A percentile compares a stretch with the other conserved stretches of the same genome.
Evolutionary conservation across 352 stramenopile species (phyloP).

Genomic region (Peronospora tabacina): DNA sequence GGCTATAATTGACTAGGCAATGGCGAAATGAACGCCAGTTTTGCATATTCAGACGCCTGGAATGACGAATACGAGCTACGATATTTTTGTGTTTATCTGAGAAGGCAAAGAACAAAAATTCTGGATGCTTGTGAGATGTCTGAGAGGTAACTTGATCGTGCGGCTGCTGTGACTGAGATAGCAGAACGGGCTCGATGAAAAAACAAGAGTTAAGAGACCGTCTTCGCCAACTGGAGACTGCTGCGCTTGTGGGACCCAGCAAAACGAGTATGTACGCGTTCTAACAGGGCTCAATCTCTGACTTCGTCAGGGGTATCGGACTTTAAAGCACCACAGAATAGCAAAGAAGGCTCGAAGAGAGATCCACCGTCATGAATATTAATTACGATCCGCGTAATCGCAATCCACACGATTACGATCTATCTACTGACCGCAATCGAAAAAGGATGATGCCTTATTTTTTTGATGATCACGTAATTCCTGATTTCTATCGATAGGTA

Average conservation of each 20-base stretch:
- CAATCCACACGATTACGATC: too few species aligned
- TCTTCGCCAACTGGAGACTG: background rate
- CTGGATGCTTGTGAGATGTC: background rate
- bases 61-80: too few species aligned
- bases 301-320: background rate
- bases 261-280: background rate
- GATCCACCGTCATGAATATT: slow-evolving; percentile 5
- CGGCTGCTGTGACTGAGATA: background rate
- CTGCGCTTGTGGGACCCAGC: background rate
- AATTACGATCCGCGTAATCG: too few species aligned
- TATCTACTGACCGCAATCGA: too few species aligned
- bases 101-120: too few species aligned
- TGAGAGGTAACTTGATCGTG: background rate
- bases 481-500: too few species aligned
- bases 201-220: background rate
- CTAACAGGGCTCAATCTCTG: background rate
- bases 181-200: background rate
- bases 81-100: too few species aligned
- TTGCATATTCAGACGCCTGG: too few species aligned
- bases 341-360: background rate
- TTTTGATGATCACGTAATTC: too few species aligned
- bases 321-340: background rate
- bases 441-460: too few species aligned
- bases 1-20: too few species aligned
- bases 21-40: too few species aligned